Evolutionary conservation across 345 rosid species (phyloP).

Genomic region (Cardamine chenopodiifolia): DNA sequence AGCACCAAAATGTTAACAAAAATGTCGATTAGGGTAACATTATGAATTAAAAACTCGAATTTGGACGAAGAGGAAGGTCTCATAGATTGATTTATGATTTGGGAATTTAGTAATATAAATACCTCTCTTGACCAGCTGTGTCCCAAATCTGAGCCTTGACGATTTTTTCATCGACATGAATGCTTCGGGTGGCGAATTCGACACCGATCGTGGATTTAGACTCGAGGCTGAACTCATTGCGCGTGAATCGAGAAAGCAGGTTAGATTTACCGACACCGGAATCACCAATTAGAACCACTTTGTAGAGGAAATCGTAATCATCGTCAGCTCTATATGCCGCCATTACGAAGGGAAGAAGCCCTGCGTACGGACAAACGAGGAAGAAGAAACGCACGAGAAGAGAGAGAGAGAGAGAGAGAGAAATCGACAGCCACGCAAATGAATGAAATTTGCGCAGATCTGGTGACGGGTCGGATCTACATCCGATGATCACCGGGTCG

Average conservation of each 20-base stretch:
- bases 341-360: conserved; percentile 42
- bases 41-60: not conserved
- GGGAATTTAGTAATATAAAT: not conserved
- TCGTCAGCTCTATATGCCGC: conserved; percentile 81
- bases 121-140: conserved; percentile 88
- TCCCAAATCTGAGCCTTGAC: conserved; percentile 95
- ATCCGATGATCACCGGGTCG: conserved; percentile 14
- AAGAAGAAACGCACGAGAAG: not conserved
- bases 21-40: not conserved
- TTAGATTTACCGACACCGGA: conserved; percentile 88
- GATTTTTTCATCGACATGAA: conserved; percentile 72
- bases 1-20: not conserved
- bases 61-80: not conserved
- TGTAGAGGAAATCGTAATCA: conserved; percentile 82
- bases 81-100: not conserved
- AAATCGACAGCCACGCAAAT: no score
- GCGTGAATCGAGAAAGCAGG: conserved; percentile 70
- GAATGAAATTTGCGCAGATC: conserved; percentile 4
- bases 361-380: not conserved
- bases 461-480: conserved; percentile 4
- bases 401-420: conserved; percentile 19
- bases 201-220: conserved; percentile 87
- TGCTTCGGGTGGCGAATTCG: conserved; percentile 82
- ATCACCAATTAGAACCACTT: conserved; percentile 75
- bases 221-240: conserved; percentile 81